Percentiles rank a stretch among this genome's conserved stretches.
Conservation (phyloP, 768 basidiomycete genomes). For the Leccinum subgranulosum region DNA sequence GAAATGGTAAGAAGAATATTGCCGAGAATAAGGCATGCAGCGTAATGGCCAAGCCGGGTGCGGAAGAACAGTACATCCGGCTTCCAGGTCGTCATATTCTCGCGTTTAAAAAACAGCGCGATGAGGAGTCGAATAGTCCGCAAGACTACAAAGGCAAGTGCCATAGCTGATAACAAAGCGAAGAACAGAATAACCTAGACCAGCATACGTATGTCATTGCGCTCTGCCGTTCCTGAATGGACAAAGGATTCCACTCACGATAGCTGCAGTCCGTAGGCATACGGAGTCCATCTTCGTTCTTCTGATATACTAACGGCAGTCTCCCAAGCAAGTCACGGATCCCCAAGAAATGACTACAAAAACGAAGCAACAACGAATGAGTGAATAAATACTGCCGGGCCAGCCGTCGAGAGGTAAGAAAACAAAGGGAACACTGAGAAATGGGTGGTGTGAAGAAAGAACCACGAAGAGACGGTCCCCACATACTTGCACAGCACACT, state of each 20-base stretch:
- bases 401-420: conserved; percentile 30
- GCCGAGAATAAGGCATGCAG: conserved; percentile 57
- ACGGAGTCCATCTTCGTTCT: conserved; percentile 7
- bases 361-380: conserved; percentile 1
- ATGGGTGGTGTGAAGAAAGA: conserved; percentile 18
- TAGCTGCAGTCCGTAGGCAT: conserved; percentile 11
- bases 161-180: conserved; percentile 51
- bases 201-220: background rate
- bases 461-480: background rate
- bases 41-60: conserved; percentile 69
- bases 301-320: background rate
- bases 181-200: conserved; percentile 46
- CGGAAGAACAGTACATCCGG: conserved; percentile 62
- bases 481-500: background rate
- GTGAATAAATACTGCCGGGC: conserved; percentile 11
- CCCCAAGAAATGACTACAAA: background rate
- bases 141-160: conserved; percentile 46
- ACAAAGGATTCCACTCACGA: conserved; percentile 17
- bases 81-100: conserved; percentile 27
- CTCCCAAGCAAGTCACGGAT: background rate
- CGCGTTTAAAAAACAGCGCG: conserved; percentile 29
- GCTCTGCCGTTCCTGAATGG: background rate
- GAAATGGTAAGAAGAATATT: conserved; percentile 52
- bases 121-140: conserved; percentile 49
- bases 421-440: conserved; percentile 14